Evolutionary conservation across 2,329 filamentous ascomycete genomes (phyloP).

Genomic region (Stachybotrys chlorohalonatus): DNA sequence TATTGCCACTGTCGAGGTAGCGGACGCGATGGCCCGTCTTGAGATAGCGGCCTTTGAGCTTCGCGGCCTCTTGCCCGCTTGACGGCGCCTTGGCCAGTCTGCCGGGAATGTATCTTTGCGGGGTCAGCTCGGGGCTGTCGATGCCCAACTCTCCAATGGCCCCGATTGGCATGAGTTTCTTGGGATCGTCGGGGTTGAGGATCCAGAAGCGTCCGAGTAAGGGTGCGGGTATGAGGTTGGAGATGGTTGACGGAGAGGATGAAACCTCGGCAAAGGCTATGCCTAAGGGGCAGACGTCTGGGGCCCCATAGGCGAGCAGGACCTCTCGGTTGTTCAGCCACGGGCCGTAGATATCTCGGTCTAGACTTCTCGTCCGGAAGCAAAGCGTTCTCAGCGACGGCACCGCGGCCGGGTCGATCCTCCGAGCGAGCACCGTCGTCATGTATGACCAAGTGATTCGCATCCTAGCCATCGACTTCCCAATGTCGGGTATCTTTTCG

Average conservation of each 20-base stretch:
- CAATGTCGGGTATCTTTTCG: constrained; percentile 40
- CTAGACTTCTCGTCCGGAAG: constrained; percentile 40
- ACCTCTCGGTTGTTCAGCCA: constrained; percentile 37
- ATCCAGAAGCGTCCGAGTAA: constrained; percentile 42
- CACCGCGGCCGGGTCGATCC: constrained; percentile 25
- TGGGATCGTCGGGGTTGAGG: constrained; percentile 41
- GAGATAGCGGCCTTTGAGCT: constrained; percentile 27
- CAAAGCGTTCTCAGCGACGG: constrained; percentile 31
- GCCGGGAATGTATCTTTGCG: constrained; percentile 24
- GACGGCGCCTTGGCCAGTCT: constrained; percentile 15
- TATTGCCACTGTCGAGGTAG: constrained; percentile 36
- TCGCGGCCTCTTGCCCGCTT: constrained; percentile 10
- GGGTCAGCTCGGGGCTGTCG: constrained; percentile 34
- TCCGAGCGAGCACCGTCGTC: constrained; percentile 49
- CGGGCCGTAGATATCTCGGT: constrained; percentile 36
- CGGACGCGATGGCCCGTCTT: constrained; percentile 43
- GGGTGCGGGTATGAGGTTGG: constrained; percentile 35
- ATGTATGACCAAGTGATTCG: constrained; percentile 44
- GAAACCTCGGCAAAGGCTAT: constrained; percentile 36
- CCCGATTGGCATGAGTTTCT: constrained; percentile 42
- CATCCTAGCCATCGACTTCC: constrained; percentile 39
- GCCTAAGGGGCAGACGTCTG: constrained; percentile 41
- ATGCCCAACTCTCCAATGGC: constrained; percentile 51
- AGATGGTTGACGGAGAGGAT: constrained; percentile 19
- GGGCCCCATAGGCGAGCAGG: constrained; percentile 41